Evolutionary conservation across 768 basidiomycete genomes (phyloP).

Genomic region (Harrya chromipes): DNA sequence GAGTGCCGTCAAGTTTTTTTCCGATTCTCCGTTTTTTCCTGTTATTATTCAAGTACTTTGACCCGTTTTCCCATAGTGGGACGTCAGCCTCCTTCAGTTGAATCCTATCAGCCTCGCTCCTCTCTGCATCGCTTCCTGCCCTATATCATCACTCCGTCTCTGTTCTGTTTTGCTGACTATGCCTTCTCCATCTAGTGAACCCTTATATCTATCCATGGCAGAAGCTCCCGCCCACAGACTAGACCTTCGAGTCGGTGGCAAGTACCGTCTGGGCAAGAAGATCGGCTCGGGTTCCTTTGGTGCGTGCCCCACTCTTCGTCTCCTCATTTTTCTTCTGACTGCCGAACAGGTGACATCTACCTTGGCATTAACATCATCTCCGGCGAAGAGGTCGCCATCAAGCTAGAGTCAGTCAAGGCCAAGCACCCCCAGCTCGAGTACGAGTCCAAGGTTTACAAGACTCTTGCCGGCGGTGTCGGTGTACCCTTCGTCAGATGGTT

Average conservation of each 20-base stretch:
- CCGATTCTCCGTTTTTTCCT: background rate
- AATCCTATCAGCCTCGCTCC: slow-evolving; percentile 26
- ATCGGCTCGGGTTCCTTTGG: slow-evolving; percentile 98
- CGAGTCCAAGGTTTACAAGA: slow-evolving; percentile 94
- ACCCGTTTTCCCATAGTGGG: slow-evolving; percentile 9
- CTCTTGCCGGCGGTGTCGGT: slow-evolving; percentile 97
- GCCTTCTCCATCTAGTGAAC: slow-evolving; percentile 12
- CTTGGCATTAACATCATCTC: slow-evolving; percentile 99
- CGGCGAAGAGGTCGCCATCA: slow-evolving; percentile 99
- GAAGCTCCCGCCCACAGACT: slow-evolving; percentile 69
- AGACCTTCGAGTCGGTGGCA: slow-evolving; percentile 87
- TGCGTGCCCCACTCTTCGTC: slow-evolving; percentile 38
- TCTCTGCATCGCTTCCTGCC: slow-evolving; percentile 31
- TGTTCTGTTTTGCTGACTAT: slow-evolving; percentile 13
- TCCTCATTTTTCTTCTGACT: slow-evolving; percentile 8
- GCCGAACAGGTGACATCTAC: slow-evolving; percentile 85
- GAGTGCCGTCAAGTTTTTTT: slow-evolving; percentile 6
- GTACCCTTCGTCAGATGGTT: slow-evolving; percentile 98
- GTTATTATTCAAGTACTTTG: background rate
- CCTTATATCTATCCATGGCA: slow-evolving; percentile 51
- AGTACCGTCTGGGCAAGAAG: slow-evolving; percentile 99
- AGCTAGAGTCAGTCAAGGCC: slow-evolving; percentile 99
- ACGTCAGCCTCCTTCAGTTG: slow-evolving; percentile 38
- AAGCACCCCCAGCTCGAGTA: slow-evolving; percentile 99
- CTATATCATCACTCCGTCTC: slow-evolving; percentile 20